A percentile compares a stretch with the other conserved stretches of the same genome.
Conservation (phyloP, 768 basidiomycete genomes). For the Phylloporus scabripes region DNA sequence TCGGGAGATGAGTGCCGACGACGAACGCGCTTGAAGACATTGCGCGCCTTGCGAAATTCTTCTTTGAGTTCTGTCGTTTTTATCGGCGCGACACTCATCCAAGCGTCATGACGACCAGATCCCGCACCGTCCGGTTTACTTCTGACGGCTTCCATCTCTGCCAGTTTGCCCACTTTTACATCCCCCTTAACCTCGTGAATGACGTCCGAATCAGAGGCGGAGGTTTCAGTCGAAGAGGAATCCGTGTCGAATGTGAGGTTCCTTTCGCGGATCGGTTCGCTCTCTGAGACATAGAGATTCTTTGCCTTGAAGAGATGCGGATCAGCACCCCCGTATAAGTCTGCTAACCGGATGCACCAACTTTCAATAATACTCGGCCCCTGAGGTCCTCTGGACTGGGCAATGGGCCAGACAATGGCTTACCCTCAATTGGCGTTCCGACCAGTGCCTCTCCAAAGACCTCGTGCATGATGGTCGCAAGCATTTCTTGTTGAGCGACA, state of each 20-base stretch:
- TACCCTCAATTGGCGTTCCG: conserved; percentile 42
- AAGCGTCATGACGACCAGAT: conserved; percentile 4
- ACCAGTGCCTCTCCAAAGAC: conserved; percentile 55
- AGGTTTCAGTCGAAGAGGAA: conserved; percentile 39
- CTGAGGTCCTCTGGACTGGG: conserved; percentile 85
- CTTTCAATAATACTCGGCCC: conserved; percentile 79
- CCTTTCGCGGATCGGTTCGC: conserved; percentile 29
- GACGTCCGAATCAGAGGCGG: conserved; percentile 29
- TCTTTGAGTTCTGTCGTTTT: conserved; percentile 32
- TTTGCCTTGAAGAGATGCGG: conserved; percentile 33
- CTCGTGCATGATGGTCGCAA: conserved; percentile 68
- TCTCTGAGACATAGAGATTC: conserved; percentile 43
- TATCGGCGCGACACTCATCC: conserved; percentile 11
- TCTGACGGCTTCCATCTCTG: conserved; percentile 34
- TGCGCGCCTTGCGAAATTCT: conserved; percentile 37
- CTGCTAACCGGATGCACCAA: conserved; percentile 21
- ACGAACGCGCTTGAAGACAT: conserved; percentile 40
- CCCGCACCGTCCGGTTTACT: conserved; percentile 18
- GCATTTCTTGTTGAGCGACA: conserved; percentile 68
- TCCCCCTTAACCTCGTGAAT: conserved; percentile 25
- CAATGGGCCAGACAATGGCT: conserved; percentile 44
- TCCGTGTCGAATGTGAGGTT: conserved; percentile 35
- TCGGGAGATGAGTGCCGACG: conserved; percentile 24
- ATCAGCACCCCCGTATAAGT: background rate
- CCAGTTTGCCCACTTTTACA: conserved; percentile 19